These are phyloP conservation scores for Fusarium marasasianum DNA, from an alignment of 2,329 filamentous ascomycete genomes.

Conservation along the genomic window DNA sequence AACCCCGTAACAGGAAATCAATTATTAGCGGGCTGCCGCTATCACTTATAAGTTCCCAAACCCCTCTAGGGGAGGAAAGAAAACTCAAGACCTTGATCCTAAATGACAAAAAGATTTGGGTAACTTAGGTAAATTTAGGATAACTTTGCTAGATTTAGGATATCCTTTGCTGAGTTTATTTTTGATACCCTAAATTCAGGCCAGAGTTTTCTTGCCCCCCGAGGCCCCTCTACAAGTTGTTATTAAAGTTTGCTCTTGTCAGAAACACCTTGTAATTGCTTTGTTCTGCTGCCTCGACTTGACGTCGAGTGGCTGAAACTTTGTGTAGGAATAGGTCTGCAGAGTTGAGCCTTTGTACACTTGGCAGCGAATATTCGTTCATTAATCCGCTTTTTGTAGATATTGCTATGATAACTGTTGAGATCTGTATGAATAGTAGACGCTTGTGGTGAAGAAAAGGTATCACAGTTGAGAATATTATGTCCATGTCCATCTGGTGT, in stretches of 20 bases:
- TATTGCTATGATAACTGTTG: not conserved
- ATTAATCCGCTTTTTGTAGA: not conserved
- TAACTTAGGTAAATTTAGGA: too few species aligned
- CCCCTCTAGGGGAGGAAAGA: too few species aligned
- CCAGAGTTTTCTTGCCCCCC: too few species aligned
- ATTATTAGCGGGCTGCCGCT: not conserved
- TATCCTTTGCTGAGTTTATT: too few species aligned
- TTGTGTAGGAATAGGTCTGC: not conserved
- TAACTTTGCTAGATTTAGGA: too few species aligned
- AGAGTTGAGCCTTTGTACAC: not conserved
- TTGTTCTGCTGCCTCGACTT: constrained; percentile 6
- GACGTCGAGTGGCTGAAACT: constrained; percentile 18
- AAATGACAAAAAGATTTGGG: too few species aligned
- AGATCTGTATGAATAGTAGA: not conserved
- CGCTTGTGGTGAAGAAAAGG: not conserved
- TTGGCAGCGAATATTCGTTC: not conserved
- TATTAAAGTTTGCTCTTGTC: constrained; percentile 7
- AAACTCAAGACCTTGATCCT: too few species aligned
- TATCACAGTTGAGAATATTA: not conserved
- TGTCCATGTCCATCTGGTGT: not conserved
- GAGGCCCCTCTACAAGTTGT: not conserved
- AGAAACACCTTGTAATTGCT: not conserved
- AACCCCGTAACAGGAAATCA: not conserved
- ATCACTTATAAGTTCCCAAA: not conserved
- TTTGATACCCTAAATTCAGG: too few species aligned